Evolutionary conservation across 257 asterid genomes (phyloP).

Genomic region (Sherardia arvensis): DNA sequence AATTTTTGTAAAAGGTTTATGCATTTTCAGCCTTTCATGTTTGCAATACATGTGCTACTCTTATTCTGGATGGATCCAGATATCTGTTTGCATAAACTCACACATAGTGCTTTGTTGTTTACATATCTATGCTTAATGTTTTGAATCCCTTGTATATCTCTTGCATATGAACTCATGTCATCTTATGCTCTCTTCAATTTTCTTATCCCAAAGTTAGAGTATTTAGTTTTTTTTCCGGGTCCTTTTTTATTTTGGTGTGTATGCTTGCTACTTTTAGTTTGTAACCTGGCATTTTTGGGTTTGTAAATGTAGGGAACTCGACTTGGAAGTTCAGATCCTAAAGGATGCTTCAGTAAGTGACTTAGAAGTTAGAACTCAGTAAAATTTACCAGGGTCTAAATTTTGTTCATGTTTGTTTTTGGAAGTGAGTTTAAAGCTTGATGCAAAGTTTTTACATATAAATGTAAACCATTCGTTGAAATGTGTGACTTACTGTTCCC

Average conservation of each 20-base stretch:
- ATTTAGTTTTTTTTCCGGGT: background rate
- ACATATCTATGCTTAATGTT: background rate
- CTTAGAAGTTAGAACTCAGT: slow-evolving; percentile 4
- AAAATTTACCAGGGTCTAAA: background rate
- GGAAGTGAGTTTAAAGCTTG: background rate
- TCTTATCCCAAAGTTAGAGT: background rate
- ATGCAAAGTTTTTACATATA: background rate
- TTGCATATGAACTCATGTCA: background rate
- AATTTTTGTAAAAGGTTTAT: no score
- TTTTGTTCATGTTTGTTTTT: background rate
- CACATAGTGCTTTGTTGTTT: background rate
- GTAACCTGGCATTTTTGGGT: background rate
- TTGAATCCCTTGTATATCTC: background rate
- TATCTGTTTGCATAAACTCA: no score
- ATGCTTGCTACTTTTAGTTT: background rate
- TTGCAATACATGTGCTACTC: background rate
- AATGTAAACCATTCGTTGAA: background rate
- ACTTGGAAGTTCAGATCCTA: slow-evolving; percentile 97
- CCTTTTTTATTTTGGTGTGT: background rate
- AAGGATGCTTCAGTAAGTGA: slow-evolving; percentile 97
- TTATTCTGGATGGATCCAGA: background rate
- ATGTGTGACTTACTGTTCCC: background rate
- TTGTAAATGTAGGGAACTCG: slow-evolving; percentile 80
- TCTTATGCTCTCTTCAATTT: background rate
- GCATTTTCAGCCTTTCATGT: background rate